These are phyloP conservation scores for Fusarium annulatum DNA, from an alignment of 2,329 filamentous ascomycete species.

Conservation along the genomic window DNA sequence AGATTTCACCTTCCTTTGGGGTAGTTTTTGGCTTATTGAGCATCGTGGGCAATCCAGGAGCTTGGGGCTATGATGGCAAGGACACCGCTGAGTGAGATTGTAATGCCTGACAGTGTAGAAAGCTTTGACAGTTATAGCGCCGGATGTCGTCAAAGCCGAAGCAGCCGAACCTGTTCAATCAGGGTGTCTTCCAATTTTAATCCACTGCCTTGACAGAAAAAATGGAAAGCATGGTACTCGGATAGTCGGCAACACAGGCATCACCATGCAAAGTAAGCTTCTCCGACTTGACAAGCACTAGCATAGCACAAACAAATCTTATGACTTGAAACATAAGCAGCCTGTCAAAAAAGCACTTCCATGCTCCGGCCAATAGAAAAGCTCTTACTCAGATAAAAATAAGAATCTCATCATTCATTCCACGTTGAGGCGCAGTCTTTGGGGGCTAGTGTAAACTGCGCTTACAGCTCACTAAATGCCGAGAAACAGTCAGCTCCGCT, in stretches of 20 bases:
- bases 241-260: background rate
- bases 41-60: background rate
- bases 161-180: background rate
- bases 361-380: background rate
- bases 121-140: background rate
- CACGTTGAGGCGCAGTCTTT: constrained; percentile 28
- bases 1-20: fast-evolving
- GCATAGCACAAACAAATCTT: background rate
- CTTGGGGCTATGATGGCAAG: background rate
- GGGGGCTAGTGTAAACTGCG: constrained; percentile 29
- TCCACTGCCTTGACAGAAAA: background rate
- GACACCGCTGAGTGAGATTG: constrained; percentile 25
- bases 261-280: background rate
- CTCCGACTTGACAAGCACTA: background rate
- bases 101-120: background rate
- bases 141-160: background rate
- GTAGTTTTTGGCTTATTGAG: background rate
- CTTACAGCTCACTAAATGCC: constrained; percentile 19
- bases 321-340: constrained; percentile 2
- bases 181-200: background rate
- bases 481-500: constrained; percentile 28
- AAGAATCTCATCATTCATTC: background rate
- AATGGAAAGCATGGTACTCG: background rate
- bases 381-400: background rate
- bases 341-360: background rate